Base-by-base conservation (phyloP, 352 stramenopile genomes). In the Saprolegnia diclina region DNA sequence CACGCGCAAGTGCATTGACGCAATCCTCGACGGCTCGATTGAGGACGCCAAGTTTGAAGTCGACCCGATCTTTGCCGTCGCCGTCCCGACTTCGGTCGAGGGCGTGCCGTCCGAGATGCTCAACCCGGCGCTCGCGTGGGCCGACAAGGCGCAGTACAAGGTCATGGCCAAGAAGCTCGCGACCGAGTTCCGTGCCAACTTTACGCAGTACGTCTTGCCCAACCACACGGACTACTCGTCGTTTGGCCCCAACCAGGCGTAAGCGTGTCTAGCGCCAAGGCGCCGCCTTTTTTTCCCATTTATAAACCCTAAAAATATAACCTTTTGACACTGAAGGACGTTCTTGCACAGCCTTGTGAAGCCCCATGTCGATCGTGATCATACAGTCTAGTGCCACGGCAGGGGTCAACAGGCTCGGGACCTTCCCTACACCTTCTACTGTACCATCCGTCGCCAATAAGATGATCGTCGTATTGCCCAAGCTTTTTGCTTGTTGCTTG, bases 171-270 rank as follows among this genome's bases (percentile, higher is more conserved):
- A 81, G 64, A 91, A 92, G 74, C 77, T 94, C 64, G 85, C 85
- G 52, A 75, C 75, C 61, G 79, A 83, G 71, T 94, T 94, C 72
- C 79, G 85, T 61, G 80, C 89, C 16, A 91, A 94, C 77, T 94
- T 94, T 73, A 87, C 82, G 76, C 81, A 94, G 77, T 94, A 91
- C 69, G 87, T 91, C 67, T 70, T 93, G 67, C 81, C 82, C 19
- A 88, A 89, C 72, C 81, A 91, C 54, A 71, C 65, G 42, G 52
- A 71, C 52, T 71, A 71, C 65, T 69, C 63, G 19, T 61, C 63
- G 63, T 69, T 62, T 69, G 63, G 63, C 63, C 63, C 63, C 18
- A 69, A 52, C 50, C 13, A 35, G 10, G 45, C 32, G 1, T 29
- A 69, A 42, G 52, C 52, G 24, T 59, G 32, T 14, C 22, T 14